These are phyloP conservation scores for Ceratocystis diversiconidia DNA, from an alignment of 2,329 filamentous ascomycete genomes.

Conservation along the genomic window DNA sequence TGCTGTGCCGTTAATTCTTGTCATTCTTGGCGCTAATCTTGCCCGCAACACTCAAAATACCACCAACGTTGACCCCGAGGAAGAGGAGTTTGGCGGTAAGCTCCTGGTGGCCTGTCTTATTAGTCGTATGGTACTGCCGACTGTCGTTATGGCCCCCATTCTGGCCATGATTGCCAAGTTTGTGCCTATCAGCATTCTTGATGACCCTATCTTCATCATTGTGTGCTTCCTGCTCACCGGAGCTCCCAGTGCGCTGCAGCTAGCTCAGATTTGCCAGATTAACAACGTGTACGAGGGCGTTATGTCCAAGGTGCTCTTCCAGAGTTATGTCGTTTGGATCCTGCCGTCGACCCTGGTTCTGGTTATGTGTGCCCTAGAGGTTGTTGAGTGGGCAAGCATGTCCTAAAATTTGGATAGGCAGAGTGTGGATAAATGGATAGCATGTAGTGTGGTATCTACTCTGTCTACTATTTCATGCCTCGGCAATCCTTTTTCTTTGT, in stretches of 20 bases:
- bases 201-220: conserved; percentile 95
- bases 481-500: background rate
- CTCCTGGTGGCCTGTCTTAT: conserved; percentile 75
- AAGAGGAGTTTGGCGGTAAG: conserved; percentile 53
- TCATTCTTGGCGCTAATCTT: conserved; percentile 87
- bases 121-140: conserved; percentile 84
- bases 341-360: conserved; percentile 81
- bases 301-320: conserved; percentile 86
- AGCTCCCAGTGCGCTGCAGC: conserved; percentile 80
- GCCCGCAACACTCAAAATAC: conserved; percentile 76
- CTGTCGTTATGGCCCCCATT: conserved; percentile 79
- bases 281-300: conserved; percentile 91
- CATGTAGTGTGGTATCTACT: background rate
- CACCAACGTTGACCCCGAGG: conserved; percentile 51
- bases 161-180: conserved; percentile 80
- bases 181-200: conserved; percentile 81
- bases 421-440: background rate
- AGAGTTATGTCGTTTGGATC: conserved; percentile 84
- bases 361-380: conserved; percentile 83
- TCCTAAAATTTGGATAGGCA: background rate
- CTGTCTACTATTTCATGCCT: background rate
- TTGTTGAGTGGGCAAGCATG: conserved; percentile 66
- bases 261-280: conserved; percentile 97
- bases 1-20: conserved; percentile 85
- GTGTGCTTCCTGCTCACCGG: conserved; percentile 94